A percentile compares a stretch with the other conserved stretches of the same genome.
Evolutionary conservation across 768 basidiomycete genomes (phyloP).

Genomic region (Favolaschia claudopus): DNA sequence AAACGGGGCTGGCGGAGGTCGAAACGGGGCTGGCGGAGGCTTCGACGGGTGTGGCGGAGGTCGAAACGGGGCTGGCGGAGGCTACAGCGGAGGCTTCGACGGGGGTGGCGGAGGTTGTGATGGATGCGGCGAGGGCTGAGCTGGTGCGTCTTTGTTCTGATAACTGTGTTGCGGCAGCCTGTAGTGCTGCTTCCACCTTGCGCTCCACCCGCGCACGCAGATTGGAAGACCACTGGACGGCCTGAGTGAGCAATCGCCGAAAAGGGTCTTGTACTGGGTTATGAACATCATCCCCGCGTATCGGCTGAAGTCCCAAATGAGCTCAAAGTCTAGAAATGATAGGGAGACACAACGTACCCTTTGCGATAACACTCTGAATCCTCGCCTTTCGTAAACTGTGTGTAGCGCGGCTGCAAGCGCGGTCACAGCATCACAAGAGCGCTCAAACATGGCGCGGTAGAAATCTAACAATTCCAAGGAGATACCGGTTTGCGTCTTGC

Average conservation of each 20-base stretch:
- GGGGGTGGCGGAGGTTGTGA: neutral
- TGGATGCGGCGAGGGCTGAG: neutral
- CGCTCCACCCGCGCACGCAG: constrained; percentile 26
- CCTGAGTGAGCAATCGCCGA: constrained; percentile 29
- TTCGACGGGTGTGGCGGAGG: neutral
- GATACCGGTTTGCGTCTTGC: constrained; percentile 18
- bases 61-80: neutral
- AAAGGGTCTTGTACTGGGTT: too few relatives aligned
- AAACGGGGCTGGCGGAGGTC: too few relatives aligned
- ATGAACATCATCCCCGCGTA: too few relatives aligned
- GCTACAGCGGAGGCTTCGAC: neutral
- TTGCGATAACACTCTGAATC: neutral
- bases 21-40: too few relatives aligned
- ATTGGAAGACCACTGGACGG: constrained; percentile 39
- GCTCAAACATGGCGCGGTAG: constrained; percentile 28
- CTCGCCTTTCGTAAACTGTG: constrained; percentile 19
- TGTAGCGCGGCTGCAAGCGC: constrained; percentile 24
- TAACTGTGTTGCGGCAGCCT: too few relatives aligned
- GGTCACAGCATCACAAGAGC: constrained; percentile 27
- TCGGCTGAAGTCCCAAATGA: too few relatives aligned
- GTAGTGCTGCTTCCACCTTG: constrained; percentile 9
- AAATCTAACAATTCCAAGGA: constrained; percentile 27
- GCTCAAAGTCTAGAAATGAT: neutral
- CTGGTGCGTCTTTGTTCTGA: neutral
- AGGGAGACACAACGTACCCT: neutral